Conservation (phyloP, 1,139 yeast genomes). For the Trichomonascaceae sp. region DNA sequence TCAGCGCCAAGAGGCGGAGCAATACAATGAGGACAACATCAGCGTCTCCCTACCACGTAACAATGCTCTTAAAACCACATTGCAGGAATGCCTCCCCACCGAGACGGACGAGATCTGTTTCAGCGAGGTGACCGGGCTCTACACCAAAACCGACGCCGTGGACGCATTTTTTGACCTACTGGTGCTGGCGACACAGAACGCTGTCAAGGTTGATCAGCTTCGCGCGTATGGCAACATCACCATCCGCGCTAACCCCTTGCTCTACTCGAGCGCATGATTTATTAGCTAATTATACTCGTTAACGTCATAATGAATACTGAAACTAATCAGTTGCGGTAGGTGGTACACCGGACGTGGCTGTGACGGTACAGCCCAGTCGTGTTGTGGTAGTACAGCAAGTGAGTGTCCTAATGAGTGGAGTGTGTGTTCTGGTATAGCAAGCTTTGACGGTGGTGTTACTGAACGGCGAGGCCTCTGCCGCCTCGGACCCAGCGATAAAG, state of each 20-base stretch:
- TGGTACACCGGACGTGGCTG: too few relatives aligned
- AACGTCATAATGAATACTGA: neutral
- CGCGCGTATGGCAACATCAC: slow-evolving; percentile 47
- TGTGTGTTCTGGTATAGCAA: too few relatives aligned
- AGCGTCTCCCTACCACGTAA: too few relatives aligned
- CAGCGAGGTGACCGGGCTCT: slow-evolving; percentile 9
- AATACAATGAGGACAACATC: slow-evolving; percentile 5
- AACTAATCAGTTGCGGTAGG: too few relatives aligned
- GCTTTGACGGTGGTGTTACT: too few relatives aligned
- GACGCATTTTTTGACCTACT: slow-evolving; percentile 71
- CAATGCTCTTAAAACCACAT: too few relatives aligned
- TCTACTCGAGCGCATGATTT: too few relatives aligned
- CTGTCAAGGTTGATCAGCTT: slow-evolving; percentile 49
- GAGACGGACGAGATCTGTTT: slow-evolving; percentile 10
- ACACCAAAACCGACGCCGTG: slow-evolving; percentile 15
- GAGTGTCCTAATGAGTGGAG: too few relatives aligned
- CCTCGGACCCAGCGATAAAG: slow-evolving; percentile 20
- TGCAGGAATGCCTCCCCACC: too few relatives aligned
- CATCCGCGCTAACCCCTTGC: slow-evolving; percentile 37
- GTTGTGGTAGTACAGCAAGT: too few relatives aligned
- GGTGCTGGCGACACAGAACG: slow-evolving; percentile 70
- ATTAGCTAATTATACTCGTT: too few relatives aligned
- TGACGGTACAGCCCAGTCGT: too few relatives aligned
- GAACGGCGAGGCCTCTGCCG: slow-evolving; percentile 19
- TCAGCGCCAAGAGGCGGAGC: neutral